Base-by-base conservation (phyloP, 495 filamentous ascomycete species). In the Lindgomyces ingoldianus region DNA sequence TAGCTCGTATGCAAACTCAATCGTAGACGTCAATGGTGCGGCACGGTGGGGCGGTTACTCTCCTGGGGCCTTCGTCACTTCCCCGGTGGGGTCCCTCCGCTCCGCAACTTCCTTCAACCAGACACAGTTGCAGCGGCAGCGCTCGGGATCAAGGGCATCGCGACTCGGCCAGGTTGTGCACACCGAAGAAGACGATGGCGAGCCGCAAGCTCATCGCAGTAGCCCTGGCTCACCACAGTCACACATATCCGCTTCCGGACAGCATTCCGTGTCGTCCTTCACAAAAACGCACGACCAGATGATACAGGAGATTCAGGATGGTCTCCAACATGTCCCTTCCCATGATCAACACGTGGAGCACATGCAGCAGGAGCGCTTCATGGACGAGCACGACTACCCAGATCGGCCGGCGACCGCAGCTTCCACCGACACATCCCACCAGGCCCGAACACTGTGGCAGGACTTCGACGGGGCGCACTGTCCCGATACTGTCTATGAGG, bases 381-480 rank as follows among this genome's bases (percentile, higher is more conserved):
- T 41, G 19, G 57, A 33, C 26, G 18, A 49, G 16, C 36, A 63
- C 18, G 58, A 70, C 18, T 18, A 77, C 19, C 81, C 77, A 27
- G 69, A 74, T 39, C 77, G 75, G 21, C 75, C 74, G 6, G 51
- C 67, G 4, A 72, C 81, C 2, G 80, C 86, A 19, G 86, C 82
- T 1, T 92, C 91, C 8, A 80, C 74, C 19, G 86, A 87, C 65
- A 92, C 89, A 21, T 87, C 80, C 63, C 86, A 87, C 19, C 85
- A 93, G 72, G 86, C 85, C 42, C 39, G 70, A 76, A 78, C 33
- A 0, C 81, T 94, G 22, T 98, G 98, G 79, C 84, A 82, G 10
- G 91, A 96, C 73, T 98, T 98, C 70, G 94, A 98, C 78, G 94
- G 94, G 54, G 91, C 91, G 12, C 93, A 98, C 75, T 93, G 85